Evolutionary conservation across 257 asterid genomes (phyloP), one percentile per base, ranked within the genome.

Genomic region (Leonotis leonurus): DNA sequence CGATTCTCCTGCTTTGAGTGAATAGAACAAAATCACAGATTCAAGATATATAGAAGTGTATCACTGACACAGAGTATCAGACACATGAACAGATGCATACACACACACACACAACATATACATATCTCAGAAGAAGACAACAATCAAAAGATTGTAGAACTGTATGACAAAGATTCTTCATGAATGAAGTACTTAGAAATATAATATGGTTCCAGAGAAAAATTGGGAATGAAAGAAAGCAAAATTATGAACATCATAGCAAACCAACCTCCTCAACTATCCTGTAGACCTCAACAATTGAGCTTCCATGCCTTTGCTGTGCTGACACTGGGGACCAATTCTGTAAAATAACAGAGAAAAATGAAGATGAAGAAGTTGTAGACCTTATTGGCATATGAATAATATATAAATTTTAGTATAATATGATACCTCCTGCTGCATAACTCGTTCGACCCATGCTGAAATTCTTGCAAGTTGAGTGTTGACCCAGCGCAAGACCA

Each of bases 401-500:
- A 36, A 26, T 32, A 25, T 36, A 58, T 29, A 39, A 73, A 29
- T 62, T 22, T 20, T 35, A 41, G 67, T 24, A 51, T n/a, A 24
- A 67, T 64, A 60, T 12, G 67, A 65, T 80, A 92, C 99, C 97
- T 92, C 99, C 70, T 89, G 97, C 60, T 85, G 89, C 72, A 89
- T 72, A 67, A 89, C 97, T 62, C 99, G 91, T 75, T 87, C 96
- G 72, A 88, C 94, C 99, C 99, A 92, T 69, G 81, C 82, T 62
- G 81, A 73, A 60, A 92, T 76, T 80, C 97, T 85, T 51, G 88
- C 88, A 69, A 92, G 96, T 70, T 92, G 99, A 12, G 99, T 75
- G 76, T 92, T 92, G 69, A 92, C 88, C 99, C 99, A 92, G 54
- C 99, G 89, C 72, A 86, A 80, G 69, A 92, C 99, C 90, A 92